Evolutionary conservation across 305 asterid genomes (phyloP), one percentile per base, ranked within the genome.

Genomic region (Solanum hybrid): DNA sequence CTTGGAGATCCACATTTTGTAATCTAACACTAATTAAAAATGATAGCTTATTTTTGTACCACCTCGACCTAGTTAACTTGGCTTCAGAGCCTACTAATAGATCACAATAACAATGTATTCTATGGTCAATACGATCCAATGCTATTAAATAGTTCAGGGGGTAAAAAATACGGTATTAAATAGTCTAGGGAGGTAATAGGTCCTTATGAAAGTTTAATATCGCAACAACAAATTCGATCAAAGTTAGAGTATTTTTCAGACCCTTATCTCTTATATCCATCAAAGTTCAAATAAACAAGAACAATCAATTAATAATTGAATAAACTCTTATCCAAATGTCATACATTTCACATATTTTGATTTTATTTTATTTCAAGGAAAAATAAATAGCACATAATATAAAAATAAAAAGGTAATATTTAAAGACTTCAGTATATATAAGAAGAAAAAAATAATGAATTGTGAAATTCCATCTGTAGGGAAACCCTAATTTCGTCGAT

Each of bases 401-500:
- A 61, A 18, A 18, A 57, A 61, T 57, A 61, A 61, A 71, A 73
- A 73, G 31, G 42, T 39, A 57, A 18, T 57, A 10, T n/a, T n/a
- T n/a, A 7, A 20, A 67, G 13, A n/a, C 29, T 67, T 67, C 10
- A n/a, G 14, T 39, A 11, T n/a, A 71, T 12, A 73, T 73, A 74
- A 74, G 20, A 75, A 14, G 37, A 31, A 11, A 36, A 26, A 24
- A 3, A 35, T 35, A 74, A 74, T 13, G 79, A 74, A 28, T 29
- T 28, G 79, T 74, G 24, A 82, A 82, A 82, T 40, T 39, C 69
- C 87, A 40, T 82, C 36, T 40, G 87, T 40, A 18, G 69, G 71
- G 26, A 40, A 81, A 82, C 87, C 87, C 87, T 82, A 40, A 82
- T 82, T 88, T 57, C 67, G 34, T 88, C 90, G 14, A 88, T 51